Evolutionary conservation across 192 early-diverging fungal species (phyloP), one percentile per base, ranked within the genome.

Genomic region (Paraglomus occultum): DNA sequence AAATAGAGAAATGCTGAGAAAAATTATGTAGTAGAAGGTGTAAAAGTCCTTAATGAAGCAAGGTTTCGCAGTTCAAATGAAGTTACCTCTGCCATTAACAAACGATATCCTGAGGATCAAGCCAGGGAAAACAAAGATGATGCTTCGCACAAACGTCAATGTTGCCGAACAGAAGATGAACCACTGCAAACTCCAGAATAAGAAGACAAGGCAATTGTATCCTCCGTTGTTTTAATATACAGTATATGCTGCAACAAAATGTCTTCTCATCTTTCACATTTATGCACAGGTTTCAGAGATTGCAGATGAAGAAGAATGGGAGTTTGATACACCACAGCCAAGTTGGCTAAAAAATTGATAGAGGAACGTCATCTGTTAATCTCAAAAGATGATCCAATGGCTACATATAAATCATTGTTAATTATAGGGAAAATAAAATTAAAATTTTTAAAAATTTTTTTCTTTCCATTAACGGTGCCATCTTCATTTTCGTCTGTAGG

Each of bases 21-120:
- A 62, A 64, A 64, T 15, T 64, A 64, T 12, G 47, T 64, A 64
- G 48, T 64, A 64, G 62, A 64, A 64, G 62, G 62, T 4, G 47
- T 64, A 50, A 64, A 4, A 49, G 23, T 64, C 18, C 62, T 64
- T 4, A 64, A 64, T 64, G 22, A 64, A 49, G 47, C 62, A 64
- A 64, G 62, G 62, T 64, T 64, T 15, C 2, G 46, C 12, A 64
- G 62, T 49, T 64, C 62, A 23, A 11, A 49, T 64, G 22, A 64
- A 64, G 47, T 64, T 8, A 64, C 48, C 23, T 64, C 47, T 11
- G 23, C 62, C 48, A 20, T 64, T 23, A 50, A 50, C 31, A 47
- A 64, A 64, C 23, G n/a, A 62, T 45, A 62, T 62, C 39, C 44
- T 20, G 44, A 62, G 44, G 60, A 62, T 62, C 40, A 46, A 62